Conservation (phyloP, 1,139 yeast genomes). For the Candida sp. region DNA sequence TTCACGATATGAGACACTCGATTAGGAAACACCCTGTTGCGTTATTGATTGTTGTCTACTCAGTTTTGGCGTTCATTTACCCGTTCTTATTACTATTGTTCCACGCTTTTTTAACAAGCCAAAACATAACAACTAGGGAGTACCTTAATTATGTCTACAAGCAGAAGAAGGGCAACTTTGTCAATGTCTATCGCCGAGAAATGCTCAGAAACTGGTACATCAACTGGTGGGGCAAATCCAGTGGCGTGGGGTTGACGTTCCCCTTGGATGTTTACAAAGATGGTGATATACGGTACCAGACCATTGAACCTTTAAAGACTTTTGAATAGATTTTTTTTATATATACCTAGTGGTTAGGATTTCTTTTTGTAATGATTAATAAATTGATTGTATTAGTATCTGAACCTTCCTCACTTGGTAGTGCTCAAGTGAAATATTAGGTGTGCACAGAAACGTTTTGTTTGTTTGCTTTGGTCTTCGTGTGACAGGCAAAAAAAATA, state of each 20-base stretch:
- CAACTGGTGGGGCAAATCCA: conserved; percentile 53
- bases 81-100: conserved; percentile 56
- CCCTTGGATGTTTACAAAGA: conserved; percentile 35
- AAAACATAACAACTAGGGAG: conserved; percentile 76
- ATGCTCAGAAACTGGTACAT: conserved; percentile 42
- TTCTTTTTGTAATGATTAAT: not conserved
- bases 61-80: conserved; percentile 48
- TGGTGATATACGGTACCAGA: conserved; percentile 51
- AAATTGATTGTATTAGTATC: not conserved
- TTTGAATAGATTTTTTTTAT: conserved; percentile 3
- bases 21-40: conserved; percentile 40
- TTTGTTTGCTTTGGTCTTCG: not conserved
- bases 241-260: conserved; percentile 46
- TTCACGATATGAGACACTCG: conserved; percentile 22
- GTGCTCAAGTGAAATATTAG: not conserved
- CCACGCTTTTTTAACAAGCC: conserved; percentile 57
- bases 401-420: not conserved
- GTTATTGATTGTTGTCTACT: conserved; percentile 53
- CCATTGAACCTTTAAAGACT: conserved; percentile 22
- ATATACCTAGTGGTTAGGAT: too few species aligned
- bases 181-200: conserved; percentile 48
- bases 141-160: conserved; percentile 47
- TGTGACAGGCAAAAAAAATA: not conserved
- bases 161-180: conserved; percentile 20
- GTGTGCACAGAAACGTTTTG: not conserved